These are phyloP conservation scores for Aspergillus cejpii DNA, from an alignment of 2,329 filamentous ascomycete species.

Conservation along the genomic window DNA sequence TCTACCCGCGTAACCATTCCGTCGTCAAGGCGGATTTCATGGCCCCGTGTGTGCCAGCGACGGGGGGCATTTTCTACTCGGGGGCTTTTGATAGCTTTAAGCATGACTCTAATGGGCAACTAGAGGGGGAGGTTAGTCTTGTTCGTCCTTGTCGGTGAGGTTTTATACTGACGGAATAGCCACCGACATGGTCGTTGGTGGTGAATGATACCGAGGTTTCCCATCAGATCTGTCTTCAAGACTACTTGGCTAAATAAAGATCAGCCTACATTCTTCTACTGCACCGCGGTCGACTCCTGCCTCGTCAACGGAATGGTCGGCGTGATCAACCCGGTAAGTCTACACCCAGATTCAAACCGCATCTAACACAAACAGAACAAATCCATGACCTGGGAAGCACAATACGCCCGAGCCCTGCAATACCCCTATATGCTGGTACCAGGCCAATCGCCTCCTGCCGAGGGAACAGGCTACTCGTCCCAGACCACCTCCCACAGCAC, in stretches of 20 bases:
- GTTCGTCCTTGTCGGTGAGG: not conserved
- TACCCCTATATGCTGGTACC: constrained; percentile 51
- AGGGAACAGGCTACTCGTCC: constrained; percentile 27
- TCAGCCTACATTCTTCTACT: constrained; percentile 62
- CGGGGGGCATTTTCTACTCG: constrained; percentile 25
- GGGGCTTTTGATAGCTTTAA: constrained; percentile 42
- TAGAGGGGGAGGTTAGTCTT: constrained; percentile 28
- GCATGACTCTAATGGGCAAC: constrained; percentile 39
- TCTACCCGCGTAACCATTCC: constrained; percentile 58
- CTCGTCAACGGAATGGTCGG: constrained; percentile 63
- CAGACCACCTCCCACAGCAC: constrained; percentile 6
- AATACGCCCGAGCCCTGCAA: constrained; percentile 45
- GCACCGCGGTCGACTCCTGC: constrained; percentile 61
- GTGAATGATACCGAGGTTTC: constrained; percentile 53
- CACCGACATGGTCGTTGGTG: constrained; percentile 35
- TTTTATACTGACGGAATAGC: constrained; percentile 13
- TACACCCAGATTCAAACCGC: not conserved
- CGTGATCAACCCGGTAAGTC: constrained; percentile 60
- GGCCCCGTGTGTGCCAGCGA: constrained; percentile 56
- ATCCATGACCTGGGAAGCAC: constrained; percentile 45
- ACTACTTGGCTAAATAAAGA: constrained; percentile 1
- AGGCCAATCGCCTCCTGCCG: constrained; percentile 50
- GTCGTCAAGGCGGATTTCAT: constrained; percentile 56
- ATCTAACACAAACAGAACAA: constrained; percentile 34
- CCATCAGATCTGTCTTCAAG: not conserved